Conservation (phyloP, 768 basidiomycete genomes). For the Tricholoma terreum region DNA sequence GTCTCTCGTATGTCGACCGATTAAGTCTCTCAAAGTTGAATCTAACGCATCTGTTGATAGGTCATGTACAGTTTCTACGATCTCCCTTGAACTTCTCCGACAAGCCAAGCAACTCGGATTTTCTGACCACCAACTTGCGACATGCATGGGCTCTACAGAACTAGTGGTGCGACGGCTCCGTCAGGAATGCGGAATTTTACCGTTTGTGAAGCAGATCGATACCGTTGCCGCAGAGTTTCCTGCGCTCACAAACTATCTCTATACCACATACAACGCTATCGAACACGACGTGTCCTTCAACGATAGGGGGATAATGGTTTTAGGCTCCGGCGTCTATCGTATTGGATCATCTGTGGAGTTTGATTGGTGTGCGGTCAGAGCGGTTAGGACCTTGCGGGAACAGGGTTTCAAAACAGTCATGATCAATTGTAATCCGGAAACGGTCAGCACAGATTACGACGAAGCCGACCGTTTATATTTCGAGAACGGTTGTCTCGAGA, state of each 20-base stretch:
- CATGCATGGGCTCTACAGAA: conserved; percentile 83
- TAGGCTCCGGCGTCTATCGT: conserved; percentile 97
- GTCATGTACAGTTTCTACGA: conserved; percentile 57
- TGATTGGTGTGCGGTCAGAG: conserved; percentile 98
- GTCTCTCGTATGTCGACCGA: conserved; percentile 59
- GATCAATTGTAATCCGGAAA: conserved; percentile 99
- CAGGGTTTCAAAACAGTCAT: conserved; percentile 93
- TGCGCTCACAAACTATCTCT: conserved; percentile 97
- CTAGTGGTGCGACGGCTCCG: conserved; percentile 89
- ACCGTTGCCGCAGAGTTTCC: conserved; percentile 99
- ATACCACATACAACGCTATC: conserved; percentile 95
- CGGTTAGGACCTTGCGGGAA: conserved; percentile 92
- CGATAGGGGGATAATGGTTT: conserved; percentile 94
- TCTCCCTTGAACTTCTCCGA: conserved; percentile 61
- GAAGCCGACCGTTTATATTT: conserved; percentile 98
- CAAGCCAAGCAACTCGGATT: conserved; percentile 94
- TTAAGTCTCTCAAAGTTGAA: background rate
- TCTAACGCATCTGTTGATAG: conserved; percentile 34
- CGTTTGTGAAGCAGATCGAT: conserved; percentile 98
- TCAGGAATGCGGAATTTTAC: conserved; percentile 76
- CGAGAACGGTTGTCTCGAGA: conserved; percentile 96
- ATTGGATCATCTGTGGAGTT: conserved; percentile 99
- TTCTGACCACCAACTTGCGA: conserved; percentile 88
- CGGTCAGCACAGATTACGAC: conserved; percentile 98
- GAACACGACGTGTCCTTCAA: conserved; percentile 89